Evolutionary conservation across 176 grass and related monocot species (phyloP).

Genomic region (Lolium perenne): DNA sequence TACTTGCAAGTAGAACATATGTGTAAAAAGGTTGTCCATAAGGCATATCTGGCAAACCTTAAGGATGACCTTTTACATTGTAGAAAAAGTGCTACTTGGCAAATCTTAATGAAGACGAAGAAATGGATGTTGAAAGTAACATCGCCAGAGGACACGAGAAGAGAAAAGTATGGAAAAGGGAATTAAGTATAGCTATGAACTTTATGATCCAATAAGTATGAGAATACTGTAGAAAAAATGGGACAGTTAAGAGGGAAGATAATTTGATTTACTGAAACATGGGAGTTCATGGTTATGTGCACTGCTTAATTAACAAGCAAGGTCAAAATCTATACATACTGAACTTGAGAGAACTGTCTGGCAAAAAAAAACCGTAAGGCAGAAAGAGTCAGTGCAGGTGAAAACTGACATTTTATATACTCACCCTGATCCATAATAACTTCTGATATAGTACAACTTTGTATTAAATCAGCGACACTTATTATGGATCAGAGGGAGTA

Average conservation of each 20-base stretch:
- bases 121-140: not conserved
- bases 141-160: not conserved
- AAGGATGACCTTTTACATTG: not conserved
- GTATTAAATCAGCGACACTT: too few relatives aligned
- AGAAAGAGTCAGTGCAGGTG: conserved; percentile 9
- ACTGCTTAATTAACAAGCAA: conserved; percentile 1
- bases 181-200: not conserved
- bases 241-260: not conserved
- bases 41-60: not conserved
- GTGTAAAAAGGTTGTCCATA: not conserved
- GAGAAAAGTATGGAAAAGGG: not conserved
- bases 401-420: conserved; percentile 8
- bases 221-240: conserved; percentile 3
- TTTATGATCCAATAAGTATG: not conserved
- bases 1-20: conserved; percentile 3
- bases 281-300: not conserved
- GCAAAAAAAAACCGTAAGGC: not conserved
- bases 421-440: too few relatives aligned
- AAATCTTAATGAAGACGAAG: not conserved
- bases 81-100: not conserved
- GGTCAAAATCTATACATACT: not conserved
- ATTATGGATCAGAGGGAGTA: too few relatives aligned
- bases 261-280: not conserved
- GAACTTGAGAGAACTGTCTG: not conserved
- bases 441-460: too few relatives aligned